phyloP scores from a whole-genome alignment of 192 early-diverging fungal genomes.

The Coemansia sp. region DNA sequence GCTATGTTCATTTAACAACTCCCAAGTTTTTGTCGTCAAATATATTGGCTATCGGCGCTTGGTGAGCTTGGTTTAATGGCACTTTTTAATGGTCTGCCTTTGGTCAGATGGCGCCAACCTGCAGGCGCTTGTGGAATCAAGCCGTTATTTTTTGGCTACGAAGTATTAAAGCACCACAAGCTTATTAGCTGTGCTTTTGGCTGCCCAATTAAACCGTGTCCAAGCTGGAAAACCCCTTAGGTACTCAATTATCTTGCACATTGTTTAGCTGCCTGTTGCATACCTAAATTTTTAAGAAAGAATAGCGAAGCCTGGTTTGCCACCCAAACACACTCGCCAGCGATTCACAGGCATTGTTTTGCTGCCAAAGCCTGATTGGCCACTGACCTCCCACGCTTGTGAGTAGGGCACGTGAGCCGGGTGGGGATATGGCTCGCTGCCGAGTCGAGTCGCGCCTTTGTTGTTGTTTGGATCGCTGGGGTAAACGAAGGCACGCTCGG shows the following conservation, averaged over 20 bases:
- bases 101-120: neutral
- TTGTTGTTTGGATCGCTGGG: neutral
- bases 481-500: neutral
- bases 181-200: neutral
- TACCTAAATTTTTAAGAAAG: neutral
- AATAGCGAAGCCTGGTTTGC: neutral
- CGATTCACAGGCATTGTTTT: neutral
- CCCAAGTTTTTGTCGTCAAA: no score
- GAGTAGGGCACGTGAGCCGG: neutral
- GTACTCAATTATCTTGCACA: neutral
- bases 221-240: neutral
- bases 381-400: neutral
- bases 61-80: neutral
- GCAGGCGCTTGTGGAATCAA: neutral
- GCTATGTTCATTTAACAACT: no score
- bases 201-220: neutral
- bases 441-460: neutral
- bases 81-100: neutral
- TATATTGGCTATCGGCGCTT: neutral
- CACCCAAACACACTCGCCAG: no score
- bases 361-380: neutral
- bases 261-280: neutral
- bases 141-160: neutral
- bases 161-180: neutral
- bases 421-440: neutral